Evolutionary conservation across 805 yeast species (phyloP).

Genomic region (Diddensiella transvaalensis): DNA sequence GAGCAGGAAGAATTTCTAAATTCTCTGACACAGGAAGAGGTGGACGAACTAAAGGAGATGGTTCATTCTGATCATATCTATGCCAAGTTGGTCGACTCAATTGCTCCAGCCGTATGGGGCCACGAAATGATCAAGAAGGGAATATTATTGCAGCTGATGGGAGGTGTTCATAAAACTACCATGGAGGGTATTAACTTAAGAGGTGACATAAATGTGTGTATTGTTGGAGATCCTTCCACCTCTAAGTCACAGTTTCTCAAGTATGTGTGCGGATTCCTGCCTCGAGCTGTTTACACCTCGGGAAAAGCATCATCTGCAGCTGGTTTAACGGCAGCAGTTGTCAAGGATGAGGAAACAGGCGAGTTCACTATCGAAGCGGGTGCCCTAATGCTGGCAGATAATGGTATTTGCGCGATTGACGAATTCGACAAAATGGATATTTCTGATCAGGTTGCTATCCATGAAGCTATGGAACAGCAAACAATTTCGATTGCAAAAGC

Average conservation of each 20-base stretch:
- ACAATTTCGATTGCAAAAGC: slow-evolving; percentile 98
- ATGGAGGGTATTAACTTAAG: slow-evolving; percentile 91
- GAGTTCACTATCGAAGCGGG: slow-evolving; percentile 98
- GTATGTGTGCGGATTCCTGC: slow-evolving; percentile 86
- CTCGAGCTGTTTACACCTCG: slow-evolving; percentile 93
- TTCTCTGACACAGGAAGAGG: slow-evolving; percentile 74
- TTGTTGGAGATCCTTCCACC: slow-evolving; percentile 97
- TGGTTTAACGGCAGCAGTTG: slow-evolving; percentile 97
- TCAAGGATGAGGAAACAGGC: slow-evolving; percentile 94
- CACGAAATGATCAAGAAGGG: slow-evolving; percentile 95
- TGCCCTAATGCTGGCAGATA: slow-evolving; percentile 96
- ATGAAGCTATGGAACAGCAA: slow-evolving; percentile 99
- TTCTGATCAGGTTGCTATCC: slow-evolving; percentile 94
- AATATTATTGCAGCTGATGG: slow-evolving; percentile 76
- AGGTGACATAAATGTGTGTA: slow-evolving; percentile 94
- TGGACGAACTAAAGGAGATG: slow-evolving; percentile 82
- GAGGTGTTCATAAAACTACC: slow-evolving; percentile 94
- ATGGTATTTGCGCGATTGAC: slow-evolving; percentile 97
- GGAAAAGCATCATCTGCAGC: slow-evolving; percentile 99
- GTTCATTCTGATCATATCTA: slow-evolving; percentile 84
- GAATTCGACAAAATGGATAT: slow-evolving; percentile 98
- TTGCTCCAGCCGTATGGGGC: slow-evolving; percentile 96
- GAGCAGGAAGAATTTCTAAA: slow-evolving; percentile 81
- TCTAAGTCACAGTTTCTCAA: slow-evolving; percentile 94
- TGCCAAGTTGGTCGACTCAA: slow-evolving; percentile 75